Evolutionary conservation across 371 early-diverging fungal species (phyloP).

Genomic region (Mucor ambiguus): DNA sequence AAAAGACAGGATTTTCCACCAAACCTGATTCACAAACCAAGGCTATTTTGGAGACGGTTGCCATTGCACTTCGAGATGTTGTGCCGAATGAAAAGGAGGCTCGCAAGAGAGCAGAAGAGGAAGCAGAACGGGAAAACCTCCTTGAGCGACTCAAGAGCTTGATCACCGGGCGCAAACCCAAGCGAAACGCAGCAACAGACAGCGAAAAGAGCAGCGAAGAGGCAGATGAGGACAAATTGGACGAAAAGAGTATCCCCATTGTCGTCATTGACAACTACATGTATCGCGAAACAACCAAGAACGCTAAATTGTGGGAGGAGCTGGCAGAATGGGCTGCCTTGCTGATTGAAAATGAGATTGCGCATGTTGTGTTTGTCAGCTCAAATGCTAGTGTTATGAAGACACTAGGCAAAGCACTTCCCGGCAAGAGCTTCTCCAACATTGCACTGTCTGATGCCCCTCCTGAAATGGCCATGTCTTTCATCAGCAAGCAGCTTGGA

Average conservation of each 20-base stretch:
- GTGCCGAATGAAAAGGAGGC: slow-evolving; percentile 25
- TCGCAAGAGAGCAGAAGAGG: slow-evolving; percentile 15
- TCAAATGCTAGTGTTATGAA: slow-evolving; percentile 77
- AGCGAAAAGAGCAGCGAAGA: slow-evolving; percentile 3
- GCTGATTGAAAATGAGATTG: slow-evolving; percentile 76
- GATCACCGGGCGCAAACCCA: slow-evolving; percentile 10
- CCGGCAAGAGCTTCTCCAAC: slow-evolving; percentile 75
- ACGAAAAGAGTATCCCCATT: slow-evolving; percentile 70
- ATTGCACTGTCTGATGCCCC: slow-evolving; percentile 74
- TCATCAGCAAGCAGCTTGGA: slow-evolving; percentile 63
- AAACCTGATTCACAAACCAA: slow-evolving; percentile 64
- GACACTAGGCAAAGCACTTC: slow-evolving; percentile 74
- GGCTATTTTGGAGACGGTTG: slow-evolving; percentile 61
- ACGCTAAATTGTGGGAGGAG: slow-evolving; percentile 66
- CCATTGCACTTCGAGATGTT: slow-evolving; percentile 56
- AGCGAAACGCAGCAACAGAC: neutral
- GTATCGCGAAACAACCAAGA: slow-evolving; percentile 66
- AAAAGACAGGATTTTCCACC: slow-evolving; percentile 74
- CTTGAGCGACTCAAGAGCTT: slow-evolving; percentile 9
- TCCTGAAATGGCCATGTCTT: slow-evolving; percentile 62
- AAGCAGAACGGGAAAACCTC: slow-evolving; percentile 5
- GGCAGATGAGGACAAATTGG: slow-evolving; percentile 21
- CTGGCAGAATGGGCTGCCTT: slow-evolving; percentile 80
- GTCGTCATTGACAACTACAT: slow-evolving; percentile 88
- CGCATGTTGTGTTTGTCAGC: slow-evolving; percentile 91